Evolutionary conservation across 306 rosid genomes (phyloP).

Genomic region (Castanea crenata): DNA sequence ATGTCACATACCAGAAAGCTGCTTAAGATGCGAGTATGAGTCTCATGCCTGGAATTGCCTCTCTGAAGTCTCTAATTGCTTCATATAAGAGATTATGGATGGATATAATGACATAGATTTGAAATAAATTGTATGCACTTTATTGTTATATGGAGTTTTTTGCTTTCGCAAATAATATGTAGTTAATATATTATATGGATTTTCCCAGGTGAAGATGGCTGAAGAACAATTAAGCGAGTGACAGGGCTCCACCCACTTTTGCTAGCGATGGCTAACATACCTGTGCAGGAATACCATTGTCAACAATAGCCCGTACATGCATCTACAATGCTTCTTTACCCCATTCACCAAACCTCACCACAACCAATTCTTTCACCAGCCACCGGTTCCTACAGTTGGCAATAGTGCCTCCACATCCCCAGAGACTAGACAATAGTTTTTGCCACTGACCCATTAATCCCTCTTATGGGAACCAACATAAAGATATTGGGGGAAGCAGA

Average conservation of each 20-base stretch:
- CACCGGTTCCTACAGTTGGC: slow-evolving; percentile 20
- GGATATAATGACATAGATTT: too few relatives aligned
- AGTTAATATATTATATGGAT: not conserved
- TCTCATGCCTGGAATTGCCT: not conserved
- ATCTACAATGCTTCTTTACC: slow-evolving; percentile 20
- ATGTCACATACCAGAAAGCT: not conserved
- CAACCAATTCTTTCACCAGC: slow-evolving; percentile 45
- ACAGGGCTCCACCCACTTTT: slow-evolving; percentile 50
- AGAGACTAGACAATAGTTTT: slow-evolving; percentile 34
- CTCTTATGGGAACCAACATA: slow-evolving; percentile 30
- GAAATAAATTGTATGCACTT: too few relatives aligned
- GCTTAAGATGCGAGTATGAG: not conserved
- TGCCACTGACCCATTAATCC: slow-evolving; percentile 11
- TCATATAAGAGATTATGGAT: too few relatives aligned
- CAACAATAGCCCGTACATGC: slow-evolving; percentile 12
- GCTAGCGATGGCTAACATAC: slow-evolving; percentile 40
- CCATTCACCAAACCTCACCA: slow-evolving; percentile 37
- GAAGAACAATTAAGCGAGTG: slow-evolving; percentile 56
- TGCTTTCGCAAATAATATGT: not conserved
- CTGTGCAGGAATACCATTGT: slow-evolving; percentile 21
- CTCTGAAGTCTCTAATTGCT: not conserved
- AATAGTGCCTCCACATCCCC: slow-evolving; percentile 25
- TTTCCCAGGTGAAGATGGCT: slow-evolving; percentile 55
- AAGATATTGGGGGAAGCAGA: slow-evolving; percentile 28
- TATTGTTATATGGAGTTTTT: not conserved